Evolutionary conservation across 73 alveolate genomes (phyloP), one percentile per base, ranked within the genome.

Genomic region (Urostyla sp.): DNA sequence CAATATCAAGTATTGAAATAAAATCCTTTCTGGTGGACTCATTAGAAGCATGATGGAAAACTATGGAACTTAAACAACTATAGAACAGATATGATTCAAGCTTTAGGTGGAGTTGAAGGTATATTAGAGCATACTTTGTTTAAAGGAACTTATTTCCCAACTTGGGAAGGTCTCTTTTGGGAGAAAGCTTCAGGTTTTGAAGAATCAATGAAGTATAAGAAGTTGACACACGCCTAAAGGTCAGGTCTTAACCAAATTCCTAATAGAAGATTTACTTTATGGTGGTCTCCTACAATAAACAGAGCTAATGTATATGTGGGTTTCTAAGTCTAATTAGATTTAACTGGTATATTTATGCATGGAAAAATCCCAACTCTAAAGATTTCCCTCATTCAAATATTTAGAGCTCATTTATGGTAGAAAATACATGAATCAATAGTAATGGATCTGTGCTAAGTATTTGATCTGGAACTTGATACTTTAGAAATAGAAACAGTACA

Each of bases 11-110:
- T 94, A 72, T 89, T 95, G 66, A 95, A 94, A 85, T 91, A 95
- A 79, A 98, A 98, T 80, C 99, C 99, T 38, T 98, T 98, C 92
- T 98, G 99, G 99, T 98, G 99, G 99, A 98, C 99, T 11, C 99
- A 97, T 87, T 96, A 97, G 58, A 92, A 98, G 76, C 99, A 98
- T 80, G 99, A 98, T 76, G 99, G 99, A 28, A 98, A 98, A 89
- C 90, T 98, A 57, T 98, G 99, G 99, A 98, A 98, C 88, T 89
- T 98, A 55, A 98, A 98, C 92, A 97, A 98, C 91, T 98, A 98
- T 90, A 91, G 99, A 48, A 97, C 99, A 56, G 99, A 98, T 92
- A 98, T 98, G 99, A 98, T 98, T 52, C 98, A 98, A 80, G 99
- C 99, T 6, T 84, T 96, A 49, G 99, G 99, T 27, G 99, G 99